Evolutionary conservation across 2,329 filamentous ascomycete genomes (phyloP), one percentile per base, ranked within the genome.

Genomic region (Paecilomyces sp.): DNA sequence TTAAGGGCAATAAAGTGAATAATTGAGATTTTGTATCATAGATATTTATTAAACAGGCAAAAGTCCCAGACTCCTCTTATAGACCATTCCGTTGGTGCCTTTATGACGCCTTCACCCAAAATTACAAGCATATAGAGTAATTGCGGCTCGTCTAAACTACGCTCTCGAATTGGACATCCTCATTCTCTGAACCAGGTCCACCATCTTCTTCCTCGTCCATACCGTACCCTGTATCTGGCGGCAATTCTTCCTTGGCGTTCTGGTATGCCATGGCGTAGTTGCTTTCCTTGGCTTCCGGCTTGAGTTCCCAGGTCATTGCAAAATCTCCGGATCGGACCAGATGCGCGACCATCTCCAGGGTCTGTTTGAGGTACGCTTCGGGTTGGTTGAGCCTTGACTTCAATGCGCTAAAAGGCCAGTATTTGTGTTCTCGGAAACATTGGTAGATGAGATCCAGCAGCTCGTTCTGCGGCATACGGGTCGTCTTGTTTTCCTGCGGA

Each of bases 381-480:
- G 94, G 94, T 76, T 99, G 94, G 61, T 88, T 85, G 47, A 95
- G 84, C 62, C 83, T 80, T 56, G 86, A 82, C 64, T 91, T 91
- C 66, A 99, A 84, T 4, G 89, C 85, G 70, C 91, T 92, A 82
- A 97, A 90, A n/a, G 89, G 87, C 92, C 93, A 99, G 76, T 94
- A 97, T 67, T 88, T 87, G 81, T 89, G 96, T 68, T 89, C 81
- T 59, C 88, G 85, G 85, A 97, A 99, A 71, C 88, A 89, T 55
- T 83, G 79, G 79, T 93, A 92, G 62, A 99, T 87, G 64, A 85
- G 83, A 77, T 97, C 92, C 76, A 96, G 79, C 63, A 99, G 86
- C 69, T 94, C 89, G 80, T 91, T 88, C 74, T 92, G 87, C 53
- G 91, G 88, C 77, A 97, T 92, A 77, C 94, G 92, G 34, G 91